Conservation (phyloP, 331 rosid species). For the Arachis monticola region DNA sequence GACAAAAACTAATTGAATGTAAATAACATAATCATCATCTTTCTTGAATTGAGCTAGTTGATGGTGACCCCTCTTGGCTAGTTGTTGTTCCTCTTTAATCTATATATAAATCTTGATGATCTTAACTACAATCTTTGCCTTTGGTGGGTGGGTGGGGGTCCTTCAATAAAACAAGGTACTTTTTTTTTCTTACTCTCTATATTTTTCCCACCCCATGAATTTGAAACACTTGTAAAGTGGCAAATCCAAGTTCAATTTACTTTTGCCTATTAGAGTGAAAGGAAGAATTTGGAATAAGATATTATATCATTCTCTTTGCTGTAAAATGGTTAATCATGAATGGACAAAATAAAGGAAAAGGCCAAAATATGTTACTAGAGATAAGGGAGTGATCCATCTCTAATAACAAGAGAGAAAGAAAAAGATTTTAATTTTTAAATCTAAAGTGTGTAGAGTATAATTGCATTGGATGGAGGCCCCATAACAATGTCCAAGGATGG, state of each 20-base stretch:
- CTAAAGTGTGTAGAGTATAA: background rate
- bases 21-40: constrained; percentile 24
- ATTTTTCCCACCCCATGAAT: constrained; percentile 23
- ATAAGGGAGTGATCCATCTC: constrained; percentile 6
- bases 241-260: constrained; percentile 37
- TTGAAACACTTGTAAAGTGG: constrained; percentile 31
- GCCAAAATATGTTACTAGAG: constrained; percentile 21
- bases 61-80: constrained; percentile 36
- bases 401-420: background rate
- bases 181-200: constrained; percentile 15
- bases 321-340: constrained; percentile 15
- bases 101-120: constrained; percentile 35
- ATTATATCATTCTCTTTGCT: constrained; percentile 15
- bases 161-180: constrained; percentile 27
- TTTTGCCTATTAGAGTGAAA: constrained; percentile 16
- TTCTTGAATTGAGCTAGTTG: constrained; percentile 36
- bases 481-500: background rate
- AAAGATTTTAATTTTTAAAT: constrained; percentile 21
- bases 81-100: constrained; percentile 37
- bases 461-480: background rate
- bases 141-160: constrained; percentile 51
- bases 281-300: background rate
- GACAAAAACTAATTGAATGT: background rate
- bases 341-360: background rate
- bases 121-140: constrained; percentile 29